Conservation (phyloP, 1,284 basidiomycete species). For the Testicularia cyperi region DNA sequence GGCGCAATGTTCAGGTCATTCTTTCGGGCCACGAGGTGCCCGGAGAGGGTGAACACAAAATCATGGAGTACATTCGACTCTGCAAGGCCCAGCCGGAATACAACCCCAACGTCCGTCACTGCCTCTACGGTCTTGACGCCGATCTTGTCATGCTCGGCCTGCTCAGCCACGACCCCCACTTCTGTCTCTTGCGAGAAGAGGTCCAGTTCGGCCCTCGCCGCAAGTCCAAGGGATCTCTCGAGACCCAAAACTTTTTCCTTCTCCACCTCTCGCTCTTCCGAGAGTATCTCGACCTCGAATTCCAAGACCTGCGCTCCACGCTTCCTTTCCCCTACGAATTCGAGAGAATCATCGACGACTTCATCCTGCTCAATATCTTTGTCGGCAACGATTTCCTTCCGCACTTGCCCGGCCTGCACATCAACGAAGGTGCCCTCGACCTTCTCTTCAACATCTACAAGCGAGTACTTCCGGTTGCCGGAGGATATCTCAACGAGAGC, state of each 20-base stretch:
- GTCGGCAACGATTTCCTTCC: conserved; percentile 97
- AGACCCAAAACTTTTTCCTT: conserved; percentile 89
- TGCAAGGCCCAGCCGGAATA: conserved; percentile 92
- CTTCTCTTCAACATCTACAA: conserved; percentile 92
- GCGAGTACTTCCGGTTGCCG: conserved; percentile 78
- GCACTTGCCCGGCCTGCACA: conserved; percentile 92
- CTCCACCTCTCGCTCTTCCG: conserved; percentile 91
- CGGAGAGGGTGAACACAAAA: conserved; percentile 99
- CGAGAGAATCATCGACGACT: conserved; percentile 95
- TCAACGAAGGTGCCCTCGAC: conserved; percentile 94
- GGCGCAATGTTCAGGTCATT: conserved; percentile 88
- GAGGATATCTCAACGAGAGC: conserved; percentile 89
- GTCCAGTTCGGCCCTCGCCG: conserved; percentile 88
- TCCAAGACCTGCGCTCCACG: conserved; percentile 63
- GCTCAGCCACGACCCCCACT: conserved; percentile 96
- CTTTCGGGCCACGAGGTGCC: conserved; percentile 96
- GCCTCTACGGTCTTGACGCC: conserved; percentile 95
- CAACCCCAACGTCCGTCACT: conserved; percentile 90
- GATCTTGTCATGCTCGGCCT: conserved; percentile 98
- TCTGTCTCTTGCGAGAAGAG: conserved; percentile 94
- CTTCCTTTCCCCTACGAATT: conserved; percentile 73
- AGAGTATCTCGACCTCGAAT: conserved; percentile 96
- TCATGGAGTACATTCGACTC: conserved; percentile 97
- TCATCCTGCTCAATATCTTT: conserved; percentile 92
- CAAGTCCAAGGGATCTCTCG: conserved; percentile 70